Conservation (phyloP, 345 rosid species). For the Kandelia obovata region DNA sequence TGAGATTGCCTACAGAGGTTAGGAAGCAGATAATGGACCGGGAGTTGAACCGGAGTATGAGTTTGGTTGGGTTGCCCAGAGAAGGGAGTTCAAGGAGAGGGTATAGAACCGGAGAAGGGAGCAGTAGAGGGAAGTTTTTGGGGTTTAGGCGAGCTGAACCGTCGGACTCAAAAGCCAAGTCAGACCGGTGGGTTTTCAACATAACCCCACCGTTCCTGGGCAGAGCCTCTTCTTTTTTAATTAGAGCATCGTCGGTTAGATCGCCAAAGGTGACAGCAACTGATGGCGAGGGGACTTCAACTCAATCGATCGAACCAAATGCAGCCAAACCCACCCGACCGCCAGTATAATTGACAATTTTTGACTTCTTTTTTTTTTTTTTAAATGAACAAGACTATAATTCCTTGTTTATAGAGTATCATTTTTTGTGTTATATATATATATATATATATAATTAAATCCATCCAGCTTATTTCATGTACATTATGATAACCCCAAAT, state of each 20-base stretch:
- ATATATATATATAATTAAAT: no score
- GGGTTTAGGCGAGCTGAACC: constrained; percentile 27
- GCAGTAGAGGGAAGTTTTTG: constrained; percentile 31
- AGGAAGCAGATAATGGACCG: constrained; percentile 54
- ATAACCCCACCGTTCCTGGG: constrained; percentile 42
- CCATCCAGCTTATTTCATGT: no score
- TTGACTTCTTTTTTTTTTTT: not conserved
- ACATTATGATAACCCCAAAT: no score
- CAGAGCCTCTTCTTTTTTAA: constrained; percentile 46
- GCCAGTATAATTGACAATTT: constrained; percentile 40
- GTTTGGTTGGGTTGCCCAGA: constrained; percentile 50
- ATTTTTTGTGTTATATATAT: no score
- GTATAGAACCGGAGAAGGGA: constrained; percentile 29
- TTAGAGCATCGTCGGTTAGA: constrained; percentile 22
- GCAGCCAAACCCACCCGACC: constrained; percentile 32
- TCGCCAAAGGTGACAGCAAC: constrained; percentile 43
- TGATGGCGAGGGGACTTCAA: constrained; percentile 34
- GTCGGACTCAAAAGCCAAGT: constrained; percentile 24
- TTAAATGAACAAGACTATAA: not conserved
- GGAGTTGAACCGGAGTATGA: constrained; percentile 58
- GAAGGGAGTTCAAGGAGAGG: constrained; percentile 54
- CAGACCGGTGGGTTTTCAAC: constrained; percentile 58
- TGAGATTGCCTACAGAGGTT: constrained; percentile 20
- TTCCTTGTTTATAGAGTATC: not conserved
- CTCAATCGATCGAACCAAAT: constrained; percentile 22